Conservation (phyloP, 2,329 filamentous ascomycete species). For the Dendrostoma leiphaemia region DNA sequence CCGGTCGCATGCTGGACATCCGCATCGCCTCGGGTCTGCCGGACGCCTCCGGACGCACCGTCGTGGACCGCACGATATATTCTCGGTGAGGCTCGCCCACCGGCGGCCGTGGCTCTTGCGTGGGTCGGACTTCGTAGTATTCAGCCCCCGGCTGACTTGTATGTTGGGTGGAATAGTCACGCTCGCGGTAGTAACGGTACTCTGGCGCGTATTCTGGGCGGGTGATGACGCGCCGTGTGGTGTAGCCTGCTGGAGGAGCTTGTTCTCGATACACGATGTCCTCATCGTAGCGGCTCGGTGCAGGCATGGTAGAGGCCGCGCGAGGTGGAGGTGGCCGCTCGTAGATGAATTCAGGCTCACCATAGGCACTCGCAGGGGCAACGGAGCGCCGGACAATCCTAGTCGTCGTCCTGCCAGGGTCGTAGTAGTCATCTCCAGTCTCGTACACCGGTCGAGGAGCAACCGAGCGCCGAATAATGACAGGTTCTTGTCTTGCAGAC, state of each 20-base stretch:
- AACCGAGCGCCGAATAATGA: slow-evolving; percentile 50
- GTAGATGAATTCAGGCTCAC: slow-evolving; percentile 60
- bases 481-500: slow-evolving; percentile 30
- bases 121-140: slow-evolving; percentile 46
- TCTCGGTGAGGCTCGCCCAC: slow-evolving; percentile 48
- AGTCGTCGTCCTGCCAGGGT: slow-evolving; percentile 14
- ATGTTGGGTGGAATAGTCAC: slow-evolving; percentile 56
- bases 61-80: slow-evolving; percentile 53
- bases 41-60: slow-evolving; percentile 46
- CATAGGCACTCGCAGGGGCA: slow-evolving; percentile 39
- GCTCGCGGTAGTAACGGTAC: slow-evolving; percentile 53
- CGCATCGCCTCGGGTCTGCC: slow-evolving; percentile 39
- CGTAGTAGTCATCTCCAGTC: slow-evolving; percentile 24
- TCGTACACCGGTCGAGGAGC: slow-evolving; percentile 38
- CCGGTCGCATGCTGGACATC: slow-evolving; percentile 56
- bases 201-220: slow-evolving; percentile 59
- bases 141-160: slow-evolving; percentile 40
- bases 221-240: slow-evolving; percentile 58
- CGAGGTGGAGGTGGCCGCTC: slow-evolving; percentile 55
- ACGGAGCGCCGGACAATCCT: slow-evolving; percentile 46
- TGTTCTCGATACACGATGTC: slow-evolving; percentile 48
- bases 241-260: slow-evolving; percentile 46
- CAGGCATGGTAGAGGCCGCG: slow-evolving; percentile 49
- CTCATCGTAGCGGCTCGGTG: slow-evolving; percentile 46
- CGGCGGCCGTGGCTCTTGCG: slow-evolving; percentile 38